These are phyloP conservation scores for Magnolia officinalis DNA, from an alignment of 164 flowering plant species.

Conservation along the genomic window DNA sequence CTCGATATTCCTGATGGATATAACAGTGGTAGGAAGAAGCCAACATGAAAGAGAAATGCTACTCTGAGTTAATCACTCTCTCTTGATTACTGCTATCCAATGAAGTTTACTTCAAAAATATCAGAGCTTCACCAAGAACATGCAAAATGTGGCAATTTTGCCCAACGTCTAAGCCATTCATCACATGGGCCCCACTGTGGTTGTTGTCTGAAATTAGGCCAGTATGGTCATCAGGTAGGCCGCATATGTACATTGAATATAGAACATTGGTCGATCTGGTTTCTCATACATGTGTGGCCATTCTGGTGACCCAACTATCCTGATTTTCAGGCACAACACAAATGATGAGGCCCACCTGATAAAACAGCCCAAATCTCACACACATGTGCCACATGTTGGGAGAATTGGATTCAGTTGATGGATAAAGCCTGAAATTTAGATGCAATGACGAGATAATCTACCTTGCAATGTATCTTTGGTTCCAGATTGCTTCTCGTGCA, in stretches of 20 bases:
- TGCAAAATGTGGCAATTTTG: no score
- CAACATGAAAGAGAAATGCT: background rate
- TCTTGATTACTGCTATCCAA: background rate
- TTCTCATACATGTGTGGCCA: no score
- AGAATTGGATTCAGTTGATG: background rate
- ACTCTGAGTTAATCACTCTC: background rate
- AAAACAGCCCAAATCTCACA: background rate
- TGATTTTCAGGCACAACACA: no score
- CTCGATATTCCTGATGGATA: constrained; percentile 11
- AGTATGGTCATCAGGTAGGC: no score
- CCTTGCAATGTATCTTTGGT: constrained; percentile 24
- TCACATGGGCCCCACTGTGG: background rate
- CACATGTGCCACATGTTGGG: background rate
- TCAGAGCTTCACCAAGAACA: background rate
- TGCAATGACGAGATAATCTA: constrained; percentile 11
- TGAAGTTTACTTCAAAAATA: background rate
- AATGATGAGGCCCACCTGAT: background rate
- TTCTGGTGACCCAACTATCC: no score
- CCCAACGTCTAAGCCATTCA: background rate
- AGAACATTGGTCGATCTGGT: no score
- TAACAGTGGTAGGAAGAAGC: background rate
- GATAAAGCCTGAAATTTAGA: background rate
- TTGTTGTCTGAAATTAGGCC: no score
- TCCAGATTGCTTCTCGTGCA: constrained; percentile 24
- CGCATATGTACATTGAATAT: no score